Evolutionary conservation across 345 rosid genomes (phyloP), one percentile per base, ranked within the genome.

Genomic region (Combretum micranthum): DNA sequence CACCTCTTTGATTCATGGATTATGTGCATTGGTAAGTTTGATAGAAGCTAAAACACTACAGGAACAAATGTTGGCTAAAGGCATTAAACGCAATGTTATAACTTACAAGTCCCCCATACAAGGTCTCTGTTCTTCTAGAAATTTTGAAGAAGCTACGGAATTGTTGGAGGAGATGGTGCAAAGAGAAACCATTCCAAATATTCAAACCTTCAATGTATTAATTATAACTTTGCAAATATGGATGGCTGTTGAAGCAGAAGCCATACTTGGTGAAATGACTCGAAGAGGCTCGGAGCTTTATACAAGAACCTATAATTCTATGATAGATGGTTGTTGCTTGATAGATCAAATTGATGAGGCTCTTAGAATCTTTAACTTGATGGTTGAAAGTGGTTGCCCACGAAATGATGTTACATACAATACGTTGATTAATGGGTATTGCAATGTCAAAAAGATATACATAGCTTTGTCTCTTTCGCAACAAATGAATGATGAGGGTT

Each of bases 401-500:
- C 52, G 16, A 48, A 48, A 15, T 48, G 52, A n/a, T 18, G 3
- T 48, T n/a, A 17, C 52, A 4, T 48, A 48, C 21, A 48, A 48
- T 15, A 48, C 20, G 1, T 48, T 48, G 52, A 48, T 48, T 15
- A 17, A n/a, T 17, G 2, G 52, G 52, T 48, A n/a, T 21, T 48
- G 52, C 52, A 48, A 48, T 4, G 39, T 32, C 10, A 14, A 39
- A 21, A 54, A 11, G 53, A 25, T 47, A 0, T 61, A 54, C 19
- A 53, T 53, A 57, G 65, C 65, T 4, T 15, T 49, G 23, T 32
- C 5, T 45, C 11, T 67, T 47, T 60, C 47, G 44, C 39, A 13
- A 25, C 46, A 67, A 43, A 67, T 67, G 71, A 19, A n/a, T 0
- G 4, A 26, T 15, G 20, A 44, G 42, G 57, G 62, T 16, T 50